Evolutionary conservation across 495 filamentous ascomycete genomes (phyloP).

Genomic region (Evernia prunastri): DNA sequence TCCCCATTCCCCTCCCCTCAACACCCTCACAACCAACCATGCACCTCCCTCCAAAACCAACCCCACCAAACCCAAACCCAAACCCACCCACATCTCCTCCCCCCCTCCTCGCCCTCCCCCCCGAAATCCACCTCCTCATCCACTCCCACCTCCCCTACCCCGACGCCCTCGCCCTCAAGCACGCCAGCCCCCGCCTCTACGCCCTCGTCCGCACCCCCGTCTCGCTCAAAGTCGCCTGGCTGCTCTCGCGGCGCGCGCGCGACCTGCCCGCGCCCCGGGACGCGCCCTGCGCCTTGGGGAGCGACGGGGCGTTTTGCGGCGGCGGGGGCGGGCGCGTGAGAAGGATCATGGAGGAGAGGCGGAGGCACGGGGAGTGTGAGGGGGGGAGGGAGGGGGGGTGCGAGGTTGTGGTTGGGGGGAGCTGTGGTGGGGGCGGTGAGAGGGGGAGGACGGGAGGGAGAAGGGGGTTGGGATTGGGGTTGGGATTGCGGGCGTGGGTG

Average conservation of each 20-base stretch:
- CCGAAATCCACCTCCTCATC: slow-evolving; percentile 51
- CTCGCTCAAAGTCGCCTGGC: slow-evolving; percentile 49
- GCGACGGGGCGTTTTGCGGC: slow-evolving; percentile 24
- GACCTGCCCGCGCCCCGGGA: slow-evolving; percentile 17
- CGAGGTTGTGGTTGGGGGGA: slow-evolving; percentile 25
- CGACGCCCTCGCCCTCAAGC: slow-evolving; percentile 52
- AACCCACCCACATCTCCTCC: not conserved
- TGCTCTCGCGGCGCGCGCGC: slow-evolving; percentile 40
- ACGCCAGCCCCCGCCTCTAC: slow-evolving; percentile 48
- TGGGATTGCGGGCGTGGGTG: slow-evolving; percentile 58
- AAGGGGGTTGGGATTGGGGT: slow-evolving; percentile 31
- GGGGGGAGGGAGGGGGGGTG: slow-evolving; percentile 13
- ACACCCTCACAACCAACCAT: not conserved
- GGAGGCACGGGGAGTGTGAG: slow-evolving; percentile 23
- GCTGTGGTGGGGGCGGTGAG: slow-evolving; percentile 14
- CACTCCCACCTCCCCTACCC: slow-evolving; percentile 48
- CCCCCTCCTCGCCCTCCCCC: slow-evolving; percentile 37
- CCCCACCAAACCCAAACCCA: not conserved
- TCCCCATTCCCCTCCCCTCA: not conserved
- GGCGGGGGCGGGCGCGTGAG: slow-evolving; percentile 15
- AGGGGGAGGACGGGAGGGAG: not conserved
- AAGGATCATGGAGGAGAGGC: slow-evolving; percentile 22
- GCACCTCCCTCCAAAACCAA: not conserved
- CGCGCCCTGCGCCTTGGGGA: slow-evolving; percentile 23
- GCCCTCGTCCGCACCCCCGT: slow-evolving; percentile 47